Evolutionary conservation across 805 yeast genomes (phyloP), one percentile per base, ranked within the genome.

Genomic region (Metschnikowia continentalis): DNA sequence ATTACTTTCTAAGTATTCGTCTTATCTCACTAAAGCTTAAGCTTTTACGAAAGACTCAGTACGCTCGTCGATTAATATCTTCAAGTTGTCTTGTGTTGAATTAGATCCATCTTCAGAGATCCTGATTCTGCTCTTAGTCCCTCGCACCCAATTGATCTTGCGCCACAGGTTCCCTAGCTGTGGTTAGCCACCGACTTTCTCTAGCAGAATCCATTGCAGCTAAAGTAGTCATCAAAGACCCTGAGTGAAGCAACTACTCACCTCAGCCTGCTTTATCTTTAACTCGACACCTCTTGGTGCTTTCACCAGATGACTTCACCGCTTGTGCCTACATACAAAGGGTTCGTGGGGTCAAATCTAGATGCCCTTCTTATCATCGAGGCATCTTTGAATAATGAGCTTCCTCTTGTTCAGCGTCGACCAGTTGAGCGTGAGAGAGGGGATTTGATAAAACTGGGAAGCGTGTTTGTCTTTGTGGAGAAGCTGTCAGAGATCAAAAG

Each of bases 331-430:
- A 51, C 59, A 15, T 55, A 40, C 42, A 69, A 69, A 48, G 94
- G 97, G 4, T 90, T 84, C 61, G 85, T 91, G 40, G 86, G 86
- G 14, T 81, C 90, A 32, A 88, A 95, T 20, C 81, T 81, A 52
- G 97, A 91, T 64, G 96, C 97, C 1, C 71, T 91, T 45, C 65
- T 88, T 3, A 77, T 91, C 6, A 79, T 91, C 43, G 96, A 91
- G 62, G 91, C 89, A n/a, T 83, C 85, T 8, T 63, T 89, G 23
- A 79, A 81, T 48, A 82, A 83, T 23, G 74, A 73, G 45, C 70
- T 90, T 11, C 75, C 75, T 11, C 74, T 83, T 11, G 87, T 89
- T 1, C 79, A 84, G 14, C 78, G 96, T 49, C 75, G 98, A 48
- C 96, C 96, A 0, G 87, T 82, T 53, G 96, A 89, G 61, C 72